Percentiles rank a stretch among this genome's conserved stretches.
Conservation (phyloP, 2,329 filamentous ascomycete genomes). For the Pseudogymnoascus sp. region DNA sequence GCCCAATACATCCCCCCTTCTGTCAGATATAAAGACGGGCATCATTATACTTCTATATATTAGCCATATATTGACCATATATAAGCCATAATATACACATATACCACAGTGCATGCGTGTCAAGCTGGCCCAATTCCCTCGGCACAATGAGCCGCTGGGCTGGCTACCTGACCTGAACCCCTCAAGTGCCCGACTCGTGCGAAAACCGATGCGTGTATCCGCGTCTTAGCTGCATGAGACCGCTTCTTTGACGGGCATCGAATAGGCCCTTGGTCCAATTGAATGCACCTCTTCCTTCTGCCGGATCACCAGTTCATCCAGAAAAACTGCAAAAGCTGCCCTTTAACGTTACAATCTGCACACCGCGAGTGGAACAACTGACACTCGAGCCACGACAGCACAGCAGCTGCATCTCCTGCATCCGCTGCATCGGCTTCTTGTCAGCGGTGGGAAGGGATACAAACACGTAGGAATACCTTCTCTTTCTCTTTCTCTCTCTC, state of each 20-base stretch:
- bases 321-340: conserved; percentile 4
- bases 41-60: not conserved
- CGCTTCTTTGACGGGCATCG: not conserved
- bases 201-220: not conserved
- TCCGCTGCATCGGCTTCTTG: not conserved
- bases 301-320: conserved; percentile 3
- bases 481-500: not conserved
- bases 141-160: not conserved
- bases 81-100: not conserved
- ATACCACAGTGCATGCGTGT: not conserved
- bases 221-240: conserved; percentile 5
- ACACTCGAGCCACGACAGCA: conserved; percentile 29
- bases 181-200: not conserved
- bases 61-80: not conserved
- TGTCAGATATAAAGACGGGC: not conserved
- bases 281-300: not conserved
- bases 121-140: not conserved
- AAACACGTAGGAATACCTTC: conserved; percentile 2
- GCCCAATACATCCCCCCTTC: not conserved
- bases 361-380: conserved; percentile 11
- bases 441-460: not conserved
- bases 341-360: conserved; percentile 5
- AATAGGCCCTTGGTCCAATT: conserved; percentile 4
- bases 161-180: not conserved
- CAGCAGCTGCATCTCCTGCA: conserved; percentile 2